These are phyloP conservation scores for Fremontodendron californicum DNA, from an alignment of 345 rosid species.

Conservation along the genomic window DNA sequence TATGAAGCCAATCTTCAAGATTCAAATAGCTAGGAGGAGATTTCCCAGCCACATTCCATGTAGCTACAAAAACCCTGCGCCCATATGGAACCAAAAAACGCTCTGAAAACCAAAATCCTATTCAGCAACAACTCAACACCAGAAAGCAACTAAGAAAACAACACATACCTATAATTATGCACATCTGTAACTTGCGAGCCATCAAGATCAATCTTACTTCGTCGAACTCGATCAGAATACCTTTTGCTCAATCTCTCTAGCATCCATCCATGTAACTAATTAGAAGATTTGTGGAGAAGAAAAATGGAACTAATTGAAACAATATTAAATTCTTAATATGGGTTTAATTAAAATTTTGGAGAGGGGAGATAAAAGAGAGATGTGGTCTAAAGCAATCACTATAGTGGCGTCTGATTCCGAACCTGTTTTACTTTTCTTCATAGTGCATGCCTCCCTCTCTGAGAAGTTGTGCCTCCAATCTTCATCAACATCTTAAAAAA, in stretches of 20 bases:
- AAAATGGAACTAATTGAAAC: conserved; percentile 3
- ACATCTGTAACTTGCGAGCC: conserved; percentile 57
- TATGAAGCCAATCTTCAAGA: conserved; percentile 95
- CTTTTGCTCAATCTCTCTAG: conserved; percentile 56
- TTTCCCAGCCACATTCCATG: conserved; percentile 99
- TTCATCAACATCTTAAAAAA: conserved; percentile 77
- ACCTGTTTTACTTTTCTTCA: conserved; percentile 85
- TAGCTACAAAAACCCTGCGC: conserved; percentile 78
- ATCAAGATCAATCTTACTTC: conserved; percentile 60
- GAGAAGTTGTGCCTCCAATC: conserved; percentile 65
- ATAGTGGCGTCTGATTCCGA: conserved; percentile 30
- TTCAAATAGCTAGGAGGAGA: conserved; percentile 80
- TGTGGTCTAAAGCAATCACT: conserved; percentile 36
- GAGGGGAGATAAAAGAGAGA: neutral
- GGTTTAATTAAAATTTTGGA: conserved; percentile 10
- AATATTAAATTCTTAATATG: neutral
- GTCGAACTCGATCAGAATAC: conserved; percentile 44
- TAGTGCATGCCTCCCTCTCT: conserved; percentile 81
- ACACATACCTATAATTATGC: conserved; percentile 53
- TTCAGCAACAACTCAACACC: neutral
- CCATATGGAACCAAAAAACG: conserved; percentile 9
- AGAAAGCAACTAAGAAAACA: neutral
- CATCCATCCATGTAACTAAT: conserved; percentile 14
- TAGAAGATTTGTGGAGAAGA: conserved; percentile 8
- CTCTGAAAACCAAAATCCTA: conserved; percentile 10